Conservation (phyloP, 2,329 filamentous ascomycete species). For the Pleurostoma richardsiae region DNA sequence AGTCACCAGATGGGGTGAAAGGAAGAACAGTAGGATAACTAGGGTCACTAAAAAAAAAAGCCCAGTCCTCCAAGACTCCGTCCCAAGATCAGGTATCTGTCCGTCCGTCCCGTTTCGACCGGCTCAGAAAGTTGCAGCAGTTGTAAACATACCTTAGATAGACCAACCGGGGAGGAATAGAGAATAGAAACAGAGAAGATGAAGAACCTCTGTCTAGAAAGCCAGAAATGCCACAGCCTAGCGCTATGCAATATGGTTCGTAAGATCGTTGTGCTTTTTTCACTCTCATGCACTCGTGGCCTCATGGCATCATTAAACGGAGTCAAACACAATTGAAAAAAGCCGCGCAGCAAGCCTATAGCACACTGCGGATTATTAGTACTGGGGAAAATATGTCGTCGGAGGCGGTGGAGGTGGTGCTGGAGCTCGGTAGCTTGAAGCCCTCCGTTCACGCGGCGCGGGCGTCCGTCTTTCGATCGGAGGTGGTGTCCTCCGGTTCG, state of each 20-base stretch:
- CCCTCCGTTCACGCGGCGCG: constrained; percentile 17
- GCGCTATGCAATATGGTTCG: neutral
- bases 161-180: neutral
- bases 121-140: neutral
- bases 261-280: neutral
- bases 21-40: no score
- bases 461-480: constrained; percentile 33
- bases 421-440: constrained; percentile 13
- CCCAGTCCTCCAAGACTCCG: neutral
- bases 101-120: neutral
- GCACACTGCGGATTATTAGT: neutral
- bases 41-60: neutral
- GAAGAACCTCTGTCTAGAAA: neutral
- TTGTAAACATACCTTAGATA: neutral
- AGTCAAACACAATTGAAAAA: neutral
- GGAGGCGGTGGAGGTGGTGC: constrained; percentile 14
- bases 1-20: no score
- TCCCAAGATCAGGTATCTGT: neutral
- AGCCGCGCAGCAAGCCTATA: neutral
- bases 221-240: neutral
- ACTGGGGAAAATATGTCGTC: constrained; percentile 9
- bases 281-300: neutral
- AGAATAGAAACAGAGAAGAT: neutral
- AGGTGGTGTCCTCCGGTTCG: constrained; percentile 32
- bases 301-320: neutral